These are phyloP conservation scores for Dendrothele bispora DNA, from an alignment of 768 basidiomycete genomes.

Conservation along the genomic window DNA sequence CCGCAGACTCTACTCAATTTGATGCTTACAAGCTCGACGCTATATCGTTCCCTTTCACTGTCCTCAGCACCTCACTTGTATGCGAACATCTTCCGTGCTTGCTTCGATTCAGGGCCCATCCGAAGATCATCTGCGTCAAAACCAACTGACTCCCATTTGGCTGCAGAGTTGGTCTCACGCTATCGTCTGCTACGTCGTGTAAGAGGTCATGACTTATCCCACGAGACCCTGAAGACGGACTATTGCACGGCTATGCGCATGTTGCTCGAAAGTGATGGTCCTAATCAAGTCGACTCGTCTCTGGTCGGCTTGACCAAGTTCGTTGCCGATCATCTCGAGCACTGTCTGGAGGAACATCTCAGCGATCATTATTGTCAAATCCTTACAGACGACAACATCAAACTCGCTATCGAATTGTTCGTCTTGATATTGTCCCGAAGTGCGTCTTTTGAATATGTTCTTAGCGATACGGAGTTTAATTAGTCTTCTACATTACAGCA, in stretches of 20 bases:
- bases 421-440: constrained; percentile 35
- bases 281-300: constrained; percentile 52
- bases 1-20: constrained; percentile 44
- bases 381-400: background rate
- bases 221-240: constrained; percentile 36
- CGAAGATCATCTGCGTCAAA: constrained; percentile 19
- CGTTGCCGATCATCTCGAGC: constrained; percentile 28
- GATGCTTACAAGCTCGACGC: constrained; percentile 41
- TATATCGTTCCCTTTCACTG: constrained; percentile 44
- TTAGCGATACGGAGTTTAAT: constrained; percentile 11
- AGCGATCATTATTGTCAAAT: background rate
- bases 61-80: constrained; percentile 52
- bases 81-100: constrained; percentile 49
- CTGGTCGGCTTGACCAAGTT: constrained; percentile 37
- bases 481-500: constrained; percentile 26
- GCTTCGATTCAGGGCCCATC: constrained; percentile 42
- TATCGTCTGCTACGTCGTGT: constrained; percentile 49
- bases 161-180: constrained; percentile 48
- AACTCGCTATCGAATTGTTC: constrained; percentile 27
- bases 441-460: constrained; percentile 8
- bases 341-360: constrained; percentile 4
- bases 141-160: constrained; percentile 41
- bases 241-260: constrained; percentile 61
- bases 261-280: constrained; percentile 54
- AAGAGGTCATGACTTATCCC: constrained; percentile 33